Base-by-base conservation (phyloP, 2,329 filamentous ascomycete species). In the Penicillium sp. region DNA sequence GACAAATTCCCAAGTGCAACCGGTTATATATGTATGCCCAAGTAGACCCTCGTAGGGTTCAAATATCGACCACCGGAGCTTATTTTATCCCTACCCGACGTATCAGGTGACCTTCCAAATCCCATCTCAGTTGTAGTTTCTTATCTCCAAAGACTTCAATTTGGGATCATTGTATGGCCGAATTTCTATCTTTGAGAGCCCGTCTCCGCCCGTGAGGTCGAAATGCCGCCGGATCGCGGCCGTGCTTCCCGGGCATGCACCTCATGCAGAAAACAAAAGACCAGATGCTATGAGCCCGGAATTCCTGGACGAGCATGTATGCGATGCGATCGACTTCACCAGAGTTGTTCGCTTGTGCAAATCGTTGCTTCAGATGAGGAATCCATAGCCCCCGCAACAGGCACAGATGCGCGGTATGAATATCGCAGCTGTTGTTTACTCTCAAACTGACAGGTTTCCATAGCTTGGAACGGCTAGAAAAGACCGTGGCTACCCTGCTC, bases 231-330 rank as follows among this genome's bases (percentile, higher is more conserved):
- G 44, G 57, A 63, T 44, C 53, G 60, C 40, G 60, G 60, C 45
- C 59, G 66, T 38, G 66, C 66, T 47, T 66, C 66, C 25, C 68
- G 68, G 56, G 72, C 74, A n/a, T 76, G 74, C 46, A 58, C 59
- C 10, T 65, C 66, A 23, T 77, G 74, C 58, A 65, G 73, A 21
- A 76, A 73, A 57, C 70, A 73, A 34, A 76, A 77, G 62, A 76
- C 73, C n/a, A 62, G 73, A 54, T 76, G 74, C 50, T 76, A 76
- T 55, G 69, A 71, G 52, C 67, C 72, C 3, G 60, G 62, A 12
- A 56, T 56, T 41, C 57, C 59, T 0, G 60, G 69, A 16, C 65
- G 65, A 47, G 58, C 66, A 18, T 77, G 74, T 57, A 60, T 76
- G 9, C 65, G 74, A 35, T 77, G 75, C 55, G 68, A 71, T 41